phyloP scores from a whole-genome alignment of 495 filamentous ascomycete genomes.

The Lasiosphaeria hispida region DNA sequence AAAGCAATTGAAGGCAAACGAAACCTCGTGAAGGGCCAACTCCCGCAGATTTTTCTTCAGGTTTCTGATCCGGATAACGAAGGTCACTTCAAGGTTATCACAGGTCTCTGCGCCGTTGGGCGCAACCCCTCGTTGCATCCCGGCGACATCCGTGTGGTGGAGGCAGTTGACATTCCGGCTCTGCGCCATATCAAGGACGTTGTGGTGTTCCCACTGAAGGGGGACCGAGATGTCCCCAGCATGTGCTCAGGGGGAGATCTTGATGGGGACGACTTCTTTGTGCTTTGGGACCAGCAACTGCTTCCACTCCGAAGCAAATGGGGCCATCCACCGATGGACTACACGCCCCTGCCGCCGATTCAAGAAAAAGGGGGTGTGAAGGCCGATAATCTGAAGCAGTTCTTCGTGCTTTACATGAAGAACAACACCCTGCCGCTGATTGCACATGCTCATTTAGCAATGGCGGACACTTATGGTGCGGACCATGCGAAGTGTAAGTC shows the following conservation, averaged over 20 bases:
- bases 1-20: constrained; percentile 20
- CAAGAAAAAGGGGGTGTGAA: constrained; percentile 57
- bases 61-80: constrained; percentile 54
- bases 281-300: constrained; percentile 85
- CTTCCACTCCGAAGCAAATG: constrained; percentile 57
- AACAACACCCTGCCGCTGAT: constrained; percentile 78
- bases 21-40: constrained; percentile 39
- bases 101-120: constrained; percentile 78
- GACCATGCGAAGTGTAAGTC: constrained; percentile 60
- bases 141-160: constrained; percentile 85
- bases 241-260: constrained; percentile 98
- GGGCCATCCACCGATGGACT: constrained; percentile 75
- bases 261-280: constrained; percentile 92
- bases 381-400: constrained; percentile 67
- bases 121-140: constrained; percentile 95
- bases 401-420: constrained; percentile 94
- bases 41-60: constrained; percentile 91
- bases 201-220: constrained; percentile 80
- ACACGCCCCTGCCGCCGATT: constrained; percentile 51
- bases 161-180: constrained; percentile 71
- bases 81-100: constrained; percentile 60
- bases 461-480: constrained; percentile 68
- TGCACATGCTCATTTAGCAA: constrained; percentile 79
- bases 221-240: constrained; percentile 79
- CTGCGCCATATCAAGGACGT: constrained; percentile 77